Percentiles rank a stretch among this genome's conserved stretches.
Evolutionary conservation across 306 rosid species (phyloP).

Genomic region (Gleditsia sinensis): DNA sequence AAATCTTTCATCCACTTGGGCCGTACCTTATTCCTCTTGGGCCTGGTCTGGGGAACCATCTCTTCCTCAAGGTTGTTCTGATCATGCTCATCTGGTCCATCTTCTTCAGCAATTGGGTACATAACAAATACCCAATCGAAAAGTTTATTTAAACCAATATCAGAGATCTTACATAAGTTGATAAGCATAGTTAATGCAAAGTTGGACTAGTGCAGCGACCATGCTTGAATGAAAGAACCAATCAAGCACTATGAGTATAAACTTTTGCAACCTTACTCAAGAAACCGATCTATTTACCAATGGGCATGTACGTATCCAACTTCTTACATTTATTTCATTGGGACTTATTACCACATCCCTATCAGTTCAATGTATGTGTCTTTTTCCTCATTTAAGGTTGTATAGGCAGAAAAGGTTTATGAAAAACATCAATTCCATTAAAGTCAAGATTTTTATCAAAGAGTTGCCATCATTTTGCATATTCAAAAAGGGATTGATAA

Average conservation of each 20-base stretch:
- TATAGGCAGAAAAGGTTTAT: neutral
- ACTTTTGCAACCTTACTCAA: neutral
- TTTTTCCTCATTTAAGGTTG: no score
- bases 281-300: no score
- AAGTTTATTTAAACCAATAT: neutral
- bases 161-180: neutral
- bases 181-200: neutral
- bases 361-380: no score
- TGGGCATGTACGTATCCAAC: no score
- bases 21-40: no score
- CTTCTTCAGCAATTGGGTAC: no score
- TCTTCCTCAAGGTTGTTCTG: no score
- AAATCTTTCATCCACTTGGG: no score
- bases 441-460: neutral
- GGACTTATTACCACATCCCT: no score
- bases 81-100: no score
- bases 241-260: neutral
- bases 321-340: no score
- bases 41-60: no score
- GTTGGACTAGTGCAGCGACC: neutral
- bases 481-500: neutral
- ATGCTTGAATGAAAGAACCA: neutral
- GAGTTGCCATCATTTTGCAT: neutral
- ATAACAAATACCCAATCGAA: neutral
- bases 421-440: conserved; percentile 10